Base-by-base conservation (phyloP, 2,329 filamentous ascomycete genomes). In the Diaporthe longicolla region DNA sequence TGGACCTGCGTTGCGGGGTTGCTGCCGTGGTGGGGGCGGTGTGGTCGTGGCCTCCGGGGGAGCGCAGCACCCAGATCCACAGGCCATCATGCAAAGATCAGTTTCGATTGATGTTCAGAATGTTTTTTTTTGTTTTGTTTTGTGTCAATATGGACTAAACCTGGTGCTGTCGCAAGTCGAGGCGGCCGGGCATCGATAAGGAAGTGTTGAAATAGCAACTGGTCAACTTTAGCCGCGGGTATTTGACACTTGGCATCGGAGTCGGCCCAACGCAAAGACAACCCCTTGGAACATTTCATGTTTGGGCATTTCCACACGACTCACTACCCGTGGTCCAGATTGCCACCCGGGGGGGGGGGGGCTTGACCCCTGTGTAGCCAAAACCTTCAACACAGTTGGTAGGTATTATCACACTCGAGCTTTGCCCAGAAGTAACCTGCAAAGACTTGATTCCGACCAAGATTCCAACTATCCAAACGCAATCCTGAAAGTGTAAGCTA, bases 191-290 rank as follows among this genome's bases (percentile, higher is more conserved):
- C n/a, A 17, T 68, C 63, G 63, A 29, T 40, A 29, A 19, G 61
- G 29, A 17, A 15, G 6, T 10, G 45, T 66, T 9, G 40, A 26
- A 50, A n/a, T 50, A 37, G 13, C 2, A 50, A 50, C 37, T 35
- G n/a, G 21, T n/a, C 32, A 68, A 54, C 2, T 68, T 54, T 68
- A 68, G 63, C 63, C 45, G 63, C 63, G 63, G 63, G 45, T 68
- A 68, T 11, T 3, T 40, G 29, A 24, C 19, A 35, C 61, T 66
- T 66, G 61, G 61, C 61, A 66, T 50, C 61, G 26, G 61, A 66
- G 26, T 37, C 10, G 10, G 2, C 43, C 24, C 21, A 66, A 35
- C 45, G 21, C 21, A n/a, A 17, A n/a, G 1, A 48, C 40, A 43
- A 6, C 40, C 9, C 45, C 29, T 29, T 29, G 61, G 50, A 35